Evolutionary conservation across 2,329 filamentous ascomycete genomes (phyloP), one percentile per base, ranked within the genome.

Genomic region (Apiospora arundinis): DNA sequence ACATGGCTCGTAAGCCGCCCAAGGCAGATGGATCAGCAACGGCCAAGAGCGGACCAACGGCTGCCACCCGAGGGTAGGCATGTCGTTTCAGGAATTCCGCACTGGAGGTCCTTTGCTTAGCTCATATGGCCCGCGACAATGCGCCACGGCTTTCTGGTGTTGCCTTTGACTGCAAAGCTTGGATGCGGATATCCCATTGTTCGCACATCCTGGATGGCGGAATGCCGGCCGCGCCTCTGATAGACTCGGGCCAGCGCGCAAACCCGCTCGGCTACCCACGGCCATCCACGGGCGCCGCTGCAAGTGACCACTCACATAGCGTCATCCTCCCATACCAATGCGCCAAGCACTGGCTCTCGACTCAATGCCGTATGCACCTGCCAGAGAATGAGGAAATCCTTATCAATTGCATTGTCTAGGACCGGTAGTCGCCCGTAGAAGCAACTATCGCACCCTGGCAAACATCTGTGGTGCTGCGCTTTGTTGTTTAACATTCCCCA

Each of bases 191-290:
- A 63, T 63, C 56, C 56, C 21, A 40, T 40, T 63, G 56, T 40
- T 21, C 56, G n/a, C 16, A 32, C 56, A 63, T 40, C 56, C 56
- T 32, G 25, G 46, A 69, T 28, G 67, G 67, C 67, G 67, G 67
- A 69, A 69, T 69, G 46, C 18, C 37, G 8, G 67, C 67, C 67
- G 67, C 67, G 66, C 46, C 52, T 21, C 56, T 18, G 48, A 56
- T 69, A 69, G 37, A 44, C 67, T 69, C 46, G 45, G 67, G 67
- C 16, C 67, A 49, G 46, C 42, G 67, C 32, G 44, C 44, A n/a
- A 48, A 48, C 44, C 66, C 25, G 42, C 46, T 69, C 67, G 67
- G 67, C 67, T 69, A 69, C 46, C n/a, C 67, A 49, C 67, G 67
- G 67, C 67, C 67, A 69, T 46, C 46, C 45, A 49, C 67, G 67